Evolutionary conservation across 306 rosid species (phyloP).

Genomic region (Hylodesmum podocarpum): DNA sequence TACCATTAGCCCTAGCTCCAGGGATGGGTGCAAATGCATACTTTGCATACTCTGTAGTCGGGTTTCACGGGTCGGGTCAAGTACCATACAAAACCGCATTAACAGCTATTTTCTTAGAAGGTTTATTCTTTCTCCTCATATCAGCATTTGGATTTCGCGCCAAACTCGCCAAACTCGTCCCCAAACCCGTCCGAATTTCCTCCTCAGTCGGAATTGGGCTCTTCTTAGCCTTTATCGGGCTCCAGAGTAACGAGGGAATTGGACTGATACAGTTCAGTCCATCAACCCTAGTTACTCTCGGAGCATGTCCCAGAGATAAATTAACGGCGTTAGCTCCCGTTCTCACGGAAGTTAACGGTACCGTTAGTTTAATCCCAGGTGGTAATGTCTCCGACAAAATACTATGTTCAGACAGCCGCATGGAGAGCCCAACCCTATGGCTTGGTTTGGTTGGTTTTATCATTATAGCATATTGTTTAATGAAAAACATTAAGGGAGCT

Average conservation of each 20-base stretch:
- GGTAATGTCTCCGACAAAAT: conserved; percentile 55
- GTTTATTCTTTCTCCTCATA: conserved; percentile 55
- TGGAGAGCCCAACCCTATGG: conserved; percentile 89
- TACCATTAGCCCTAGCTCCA: conserved; percentile 83
- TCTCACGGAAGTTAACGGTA: conserved; percentile 47
- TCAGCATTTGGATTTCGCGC: conserved; percentile 74
- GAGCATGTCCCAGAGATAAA: conserved; percentile 62
- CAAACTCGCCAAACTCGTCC: conserved; percentile 74
- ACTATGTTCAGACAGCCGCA: conserved; percentile 48
- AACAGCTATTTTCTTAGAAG: conserved; percentile 78
- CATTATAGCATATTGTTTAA: conserved; percentile 67
- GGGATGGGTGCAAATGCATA: conserved; percentile 95
- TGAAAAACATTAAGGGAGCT: conserved; percentile 65
- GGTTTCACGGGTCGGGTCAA: conserved; percentile 85
- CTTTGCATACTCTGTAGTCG: conserved; percentile 87
- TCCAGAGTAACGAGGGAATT: conserved; percentile 74
- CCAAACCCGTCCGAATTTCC: conserved; percentile 72
- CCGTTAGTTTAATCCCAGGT: conserved; percentile 45
- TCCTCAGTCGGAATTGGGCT: conserved; percentile 89
- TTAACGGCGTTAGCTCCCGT: conserved; percentile 61
- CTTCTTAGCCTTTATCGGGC: conserved; percentile 81
- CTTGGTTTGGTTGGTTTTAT: conserved; percentile 71
- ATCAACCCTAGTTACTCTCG: conserved; percentile 72
- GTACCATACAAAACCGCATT: conserved; percentile 60
- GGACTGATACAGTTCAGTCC: conserved; percentile 77